Evolutionary conservation across 768 basidiomycete species (phyloP).

Genomic region (Boletus fagicola): DNA sequence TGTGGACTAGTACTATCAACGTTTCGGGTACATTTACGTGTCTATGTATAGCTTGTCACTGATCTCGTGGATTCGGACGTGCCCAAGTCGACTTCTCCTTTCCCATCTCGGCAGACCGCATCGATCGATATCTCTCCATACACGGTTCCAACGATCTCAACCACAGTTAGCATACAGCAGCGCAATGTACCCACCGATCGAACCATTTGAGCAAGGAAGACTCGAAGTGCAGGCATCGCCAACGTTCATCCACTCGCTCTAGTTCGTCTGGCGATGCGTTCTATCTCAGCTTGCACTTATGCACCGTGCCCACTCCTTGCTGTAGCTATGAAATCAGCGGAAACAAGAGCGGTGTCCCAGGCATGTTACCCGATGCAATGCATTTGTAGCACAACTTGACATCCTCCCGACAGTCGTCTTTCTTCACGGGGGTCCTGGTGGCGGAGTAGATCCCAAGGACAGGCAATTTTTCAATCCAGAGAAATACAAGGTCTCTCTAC

Average conservation of each 20-base stretch:
- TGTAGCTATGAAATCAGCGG: conserved; percentile 79
- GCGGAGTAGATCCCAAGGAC: conserved; percentile 66
- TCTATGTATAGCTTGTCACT: not conserved
- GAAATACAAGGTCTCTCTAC: conserved; percentile 67
- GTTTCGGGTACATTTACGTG: not conserved
- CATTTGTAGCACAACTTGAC: not conserved
- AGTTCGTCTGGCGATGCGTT: conserved; percentile 46
- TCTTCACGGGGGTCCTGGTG: conserved; percentile 83
- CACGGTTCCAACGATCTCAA: conserved; percentile 1
- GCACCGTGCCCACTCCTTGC: not conserved
- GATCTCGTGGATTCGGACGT: conserved; percentile 5
- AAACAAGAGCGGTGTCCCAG: conserved; percentile 72
- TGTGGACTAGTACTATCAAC: no score
- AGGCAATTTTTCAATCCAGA: conserved; percentile 78
- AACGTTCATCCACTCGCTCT: conserved; percentile 57
- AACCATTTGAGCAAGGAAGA: conserved; percentile 61
- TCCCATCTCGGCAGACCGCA: conserved; percentile 9
- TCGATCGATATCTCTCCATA: conserved; percentile 20
- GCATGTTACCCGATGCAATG: conserved; percentile 35
- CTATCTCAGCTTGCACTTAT: conserved; percentile 1
- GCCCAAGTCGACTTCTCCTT: not conserved
- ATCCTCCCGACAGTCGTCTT: conserved; percentile 57
- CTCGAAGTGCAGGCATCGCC: conserved; percentile 63
- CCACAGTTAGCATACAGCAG: conserved; percentile 2
- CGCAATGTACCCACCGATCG: conserved; percentile 64